Percentiles rank a stretch among this genome's conserved stretches.
These are phyloP conservation scores for Cenchrus fungigraminus DNA, from an alignment of 176 grass and related monocot species.

Conservation along the genomic window DNA sequence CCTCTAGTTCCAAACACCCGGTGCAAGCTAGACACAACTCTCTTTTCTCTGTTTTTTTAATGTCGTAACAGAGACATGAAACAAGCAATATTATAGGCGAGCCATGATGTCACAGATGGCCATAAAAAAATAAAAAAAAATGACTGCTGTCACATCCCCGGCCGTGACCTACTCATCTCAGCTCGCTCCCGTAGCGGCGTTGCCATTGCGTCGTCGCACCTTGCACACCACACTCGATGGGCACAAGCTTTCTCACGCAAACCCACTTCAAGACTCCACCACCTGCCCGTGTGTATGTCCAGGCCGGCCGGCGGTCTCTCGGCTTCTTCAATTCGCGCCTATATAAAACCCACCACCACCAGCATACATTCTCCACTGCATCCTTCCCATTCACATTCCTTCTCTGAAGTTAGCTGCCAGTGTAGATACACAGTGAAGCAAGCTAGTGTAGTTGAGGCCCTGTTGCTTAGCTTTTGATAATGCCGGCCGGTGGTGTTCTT, in stretches of 20 bases:
- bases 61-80: no score
- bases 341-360: slow-evolving; percentile 53
- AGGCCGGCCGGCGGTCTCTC: background rate
- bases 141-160: background rate
- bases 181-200: background rate
- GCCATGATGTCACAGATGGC: background rate
- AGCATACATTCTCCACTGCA: background rate
- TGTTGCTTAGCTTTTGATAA: background rate
- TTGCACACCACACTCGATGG: slow-evolving; percentile 35
- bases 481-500: background rate
- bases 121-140: background rate
- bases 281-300: slow-evolving; percentile 7
- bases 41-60: no score
- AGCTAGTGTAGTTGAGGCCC: background rate
- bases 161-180: background rate
- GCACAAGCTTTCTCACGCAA: slow-evolving; percentile 39
- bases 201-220: background rate
- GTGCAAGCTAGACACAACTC: no score
- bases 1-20: no score
- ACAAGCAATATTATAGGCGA: background rate
- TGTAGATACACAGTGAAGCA: background rate
- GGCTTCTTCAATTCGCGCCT: slow-evolving; percentile 5
- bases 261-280: slow-evolving; percentile 63
- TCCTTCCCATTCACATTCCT: background rate
- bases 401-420: background rate